Conservation (phyloP, 768 basidiomycete genomes). For the Collybia nuda region DNA sequence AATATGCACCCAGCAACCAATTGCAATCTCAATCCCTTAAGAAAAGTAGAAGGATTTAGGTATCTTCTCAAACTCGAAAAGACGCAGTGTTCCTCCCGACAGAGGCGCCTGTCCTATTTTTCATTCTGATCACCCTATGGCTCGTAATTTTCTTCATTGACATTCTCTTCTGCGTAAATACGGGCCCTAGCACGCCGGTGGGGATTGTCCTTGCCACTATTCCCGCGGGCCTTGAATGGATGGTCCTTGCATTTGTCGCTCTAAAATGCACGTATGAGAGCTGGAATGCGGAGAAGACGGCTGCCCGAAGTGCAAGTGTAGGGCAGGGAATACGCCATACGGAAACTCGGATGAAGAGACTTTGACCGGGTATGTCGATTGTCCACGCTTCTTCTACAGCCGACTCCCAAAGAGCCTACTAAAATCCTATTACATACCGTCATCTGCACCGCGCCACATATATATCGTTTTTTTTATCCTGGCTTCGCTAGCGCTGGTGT, state of each 20-base stretch:
- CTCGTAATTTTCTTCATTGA: conserved; percentile 8
- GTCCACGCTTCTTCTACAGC: too few relatives aligned
- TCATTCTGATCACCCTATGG: conserved; percentile 9
- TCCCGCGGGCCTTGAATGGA: not conserved
- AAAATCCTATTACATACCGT: too few relatives aligned
- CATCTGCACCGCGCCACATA: not conserved
- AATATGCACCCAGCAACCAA: too few relatives aligned
- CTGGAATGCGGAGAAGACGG: not conserved
- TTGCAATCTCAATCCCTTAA: too few relatives aligned
- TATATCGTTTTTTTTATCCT: conserved; percentile 10
- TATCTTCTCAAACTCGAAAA: not conserved
- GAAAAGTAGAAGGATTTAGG: not conserved
- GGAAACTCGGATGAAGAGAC: too few relatives aligned
- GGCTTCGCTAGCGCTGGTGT: conserved; percentile 5
- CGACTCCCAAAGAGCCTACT: too few relatives aligned
- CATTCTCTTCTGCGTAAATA: conserved; percentile 8
- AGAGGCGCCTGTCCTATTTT: conserved; percentile 3
- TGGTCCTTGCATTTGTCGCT: not conserved
- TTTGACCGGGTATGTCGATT: too few relatives aligned
- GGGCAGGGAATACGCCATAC: too few relatives aligned
- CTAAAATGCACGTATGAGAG: not conserved
- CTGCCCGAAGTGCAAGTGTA: too few relatives aligned
- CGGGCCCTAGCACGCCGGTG: not conserved
- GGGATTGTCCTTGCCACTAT: not conserved
- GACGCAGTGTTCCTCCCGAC: conserved; percentile 6